Evolutionary conservation across 768 basidiomycete species (phyloP).

Genomic region (Suillus occidentalis): DNA sequence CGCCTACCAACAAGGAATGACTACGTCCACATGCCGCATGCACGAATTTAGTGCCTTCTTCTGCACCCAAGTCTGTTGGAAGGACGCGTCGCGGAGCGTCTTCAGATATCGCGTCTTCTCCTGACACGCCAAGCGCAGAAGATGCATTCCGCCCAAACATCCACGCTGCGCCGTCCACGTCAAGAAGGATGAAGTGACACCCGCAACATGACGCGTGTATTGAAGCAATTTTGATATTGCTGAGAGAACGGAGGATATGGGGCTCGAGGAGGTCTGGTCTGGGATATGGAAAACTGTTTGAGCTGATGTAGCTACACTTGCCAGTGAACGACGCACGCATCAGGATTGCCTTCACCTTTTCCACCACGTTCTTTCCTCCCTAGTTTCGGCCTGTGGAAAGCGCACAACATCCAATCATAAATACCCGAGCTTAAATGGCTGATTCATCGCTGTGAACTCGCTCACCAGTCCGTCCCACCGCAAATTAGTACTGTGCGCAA

Average conservation of each 20-base stretch:
- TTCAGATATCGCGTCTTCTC: conserved; percentile 64
- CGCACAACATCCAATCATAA: conserved; percentile 6
- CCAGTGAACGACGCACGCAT: conserved; percentile 25
- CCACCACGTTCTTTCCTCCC: conserved; percentile 71
- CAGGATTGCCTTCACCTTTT: conserved; percentile 41
- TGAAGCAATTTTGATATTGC: conserved; percentile 72
- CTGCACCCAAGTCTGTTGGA: conserved; percentile 61
- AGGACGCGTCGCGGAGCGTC: conserved; percentile 65
- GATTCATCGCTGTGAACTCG: conserved; percentile 16
- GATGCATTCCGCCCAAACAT: conserved; percentile 85
- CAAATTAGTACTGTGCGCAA: conserved; percentile 66
- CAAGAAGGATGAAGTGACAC: conserved; percentile 76
- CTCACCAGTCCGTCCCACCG: conserved; percentile 87
- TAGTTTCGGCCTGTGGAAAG: conserved; percentile 60
- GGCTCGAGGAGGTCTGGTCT: conserved; percentile 86
- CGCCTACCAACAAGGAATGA: conserved; percentile 82
- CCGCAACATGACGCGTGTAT: conserved; percentile 75
- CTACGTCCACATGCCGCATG: conserved; percentile 81
- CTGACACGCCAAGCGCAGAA: conserved; percentile 61
- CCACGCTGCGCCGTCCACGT: conserved; percentile 80
- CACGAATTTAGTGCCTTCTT: conserved; percentile 61
- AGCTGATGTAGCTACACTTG: neutral
- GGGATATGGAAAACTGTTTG: conserved; percentile 25
- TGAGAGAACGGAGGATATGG: conserved; percentile 84
- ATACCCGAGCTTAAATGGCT: conserved; percentile 8